Evolutionary conservation across 352 stramenopile genomes (phyloP).

Genomic region (Phytophthora capsici): DNA sequence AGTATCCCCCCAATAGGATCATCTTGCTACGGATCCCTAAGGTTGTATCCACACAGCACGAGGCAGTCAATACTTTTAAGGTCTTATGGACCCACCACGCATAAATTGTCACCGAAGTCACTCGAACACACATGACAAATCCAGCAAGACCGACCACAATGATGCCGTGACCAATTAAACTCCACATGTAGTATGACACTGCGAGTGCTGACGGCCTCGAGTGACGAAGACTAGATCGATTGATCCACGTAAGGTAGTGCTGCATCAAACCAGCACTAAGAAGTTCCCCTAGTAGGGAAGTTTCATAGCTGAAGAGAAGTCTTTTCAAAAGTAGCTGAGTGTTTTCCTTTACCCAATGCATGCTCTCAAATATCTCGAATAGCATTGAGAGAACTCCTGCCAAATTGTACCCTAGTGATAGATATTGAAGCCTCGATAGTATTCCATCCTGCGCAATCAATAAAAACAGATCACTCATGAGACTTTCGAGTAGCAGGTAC

Average conservation of each 20-base stretch:
- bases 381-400: conserved; percentile 28
- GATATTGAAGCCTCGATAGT: conserved; percentile 25
- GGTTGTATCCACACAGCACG: conserved; percentile 29
- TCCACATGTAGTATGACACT: conserved; percentile 37
- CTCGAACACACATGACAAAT: conserved; percentile 17
- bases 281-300: conserved; percentile 22
- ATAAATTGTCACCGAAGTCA: conserved; percentile 6
- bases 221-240: conserved; percentile 12
- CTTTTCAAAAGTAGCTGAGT: conserved; percentile 16
- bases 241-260: conserved; percentile 23
- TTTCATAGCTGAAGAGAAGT: conserved; percentile 31
- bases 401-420: conserved; percentile 41
- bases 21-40: conserved; percentile 27
- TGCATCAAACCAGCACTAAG: conserved; percentile 15
- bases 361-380: conserved; percentile 34
- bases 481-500: conserved; percentile 29
- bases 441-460: conserved; percentile 32
- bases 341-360: conserved; percentile 9
- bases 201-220: conserved; percentile 16
- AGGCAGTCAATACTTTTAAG: conserved; percentile 11
- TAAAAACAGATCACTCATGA: conserved; percentile 43
- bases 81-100: conserved; percentile 6
- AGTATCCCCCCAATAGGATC: conserved; percentile 21
- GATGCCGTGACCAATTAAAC: conserved; percentile 26
- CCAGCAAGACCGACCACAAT: conserved; percentile 20